Conservation (phyloP, 225 moss, liverwort and hornwort species). For the Ulota crispa region DNA sequence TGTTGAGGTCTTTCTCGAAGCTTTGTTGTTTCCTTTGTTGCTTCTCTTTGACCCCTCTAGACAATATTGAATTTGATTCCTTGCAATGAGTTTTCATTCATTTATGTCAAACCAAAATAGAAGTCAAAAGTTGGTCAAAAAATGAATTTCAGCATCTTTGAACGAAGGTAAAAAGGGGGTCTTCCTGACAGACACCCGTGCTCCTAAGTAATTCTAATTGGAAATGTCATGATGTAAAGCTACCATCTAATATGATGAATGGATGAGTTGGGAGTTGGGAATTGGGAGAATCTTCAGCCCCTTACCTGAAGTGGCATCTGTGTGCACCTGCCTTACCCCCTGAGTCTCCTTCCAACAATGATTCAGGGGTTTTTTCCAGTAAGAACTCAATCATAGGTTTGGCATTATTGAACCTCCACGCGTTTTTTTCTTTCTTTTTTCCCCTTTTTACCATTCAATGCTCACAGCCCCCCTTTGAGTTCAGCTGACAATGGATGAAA, state of each 20-base stretch:
- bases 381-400: neutral
- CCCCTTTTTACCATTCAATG: no score
- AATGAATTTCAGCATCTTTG: neutral
- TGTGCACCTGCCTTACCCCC: neutral
- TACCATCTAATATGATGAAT: neutral
- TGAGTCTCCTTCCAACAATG: conserved; percentile 16
- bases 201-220: neutral
- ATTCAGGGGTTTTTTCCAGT: conserved; percentile 28
- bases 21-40: no score
- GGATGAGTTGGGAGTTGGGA: neutral
- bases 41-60: no score
- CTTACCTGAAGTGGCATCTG: neutral
- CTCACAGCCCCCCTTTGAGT: neutral
- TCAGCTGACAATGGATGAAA: neutral
- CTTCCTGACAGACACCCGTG: neutral
- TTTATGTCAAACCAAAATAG: no score
- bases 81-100: no score
- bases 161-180: neutral
- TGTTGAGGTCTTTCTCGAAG: no score
- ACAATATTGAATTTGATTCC: no score
- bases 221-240: neutral
- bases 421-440: no score
- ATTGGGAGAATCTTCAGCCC: neutral
- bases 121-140: neutral
- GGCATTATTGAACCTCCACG: neutral